These are phyloP conservation scores for Heliosperma pusillum DNA, from an alignment of 148 eudicot species.

Conservation along the genomic window DNA sequence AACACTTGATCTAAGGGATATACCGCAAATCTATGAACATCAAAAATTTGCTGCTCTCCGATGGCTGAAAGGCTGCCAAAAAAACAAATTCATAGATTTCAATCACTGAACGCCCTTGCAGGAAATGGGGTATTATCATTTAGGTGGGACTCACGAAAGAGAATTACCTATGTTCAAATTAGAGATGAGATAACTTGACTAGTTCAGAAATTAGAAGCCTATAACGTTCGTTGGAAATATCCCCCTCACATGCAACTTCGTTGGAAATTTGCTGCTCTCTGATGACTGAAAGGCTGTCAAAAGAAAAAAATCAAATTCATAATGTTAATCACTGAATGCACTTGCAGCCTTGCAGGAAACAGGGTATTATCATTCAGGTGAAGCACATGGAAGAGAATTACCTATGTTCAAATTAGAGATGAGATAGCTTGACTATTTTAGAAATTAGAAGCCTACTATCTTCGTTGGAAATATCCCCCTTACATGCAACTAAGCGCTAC, in stretches of 20 bases:
- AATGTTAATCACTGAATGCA: neutral
- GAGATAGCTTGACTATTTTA: constrained; percentile 50
- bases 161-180: constrained; percentile 40
- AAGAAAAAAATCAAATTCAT: neutral
- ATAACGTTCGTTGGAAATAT: constrained; percentile 70
- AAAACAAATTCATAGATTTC: neutral
- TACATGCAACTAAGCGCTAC: constrained; percentile 4
- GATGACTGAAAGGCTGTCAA: constrained; percentile 17
- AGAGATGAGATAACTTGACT: constrained; percentile 40
- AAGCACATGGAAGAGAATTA: constrained; percentile 14
- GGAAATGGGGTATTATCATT: neutral
- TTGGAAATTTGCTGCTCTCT: neutral
- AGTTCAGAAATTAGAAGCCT: constrained; percentile 78
- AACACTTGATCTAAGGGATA: constrained; percentile 8
- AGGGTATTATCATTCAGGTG: neutral
- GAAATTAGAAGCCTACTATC: constrained; percentile 81
- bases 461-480: constrained; percentile 62
- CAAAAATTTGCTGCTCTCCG: neutral
- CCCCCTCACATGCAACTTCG: constrained; percentile 20
- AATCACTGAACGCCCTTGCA: neutral
- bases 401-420: constrained; percentile 37
- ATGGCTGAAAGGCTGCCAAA: constrained; percentile 16
- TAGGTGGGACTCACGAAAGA: neutral
- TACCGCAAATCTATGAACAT: constrained; percentile 3
- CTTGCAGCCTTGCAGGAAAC: neutral